A percentile compares a stretch with the other conserved stretches of the same genome.
Evolutionary conservation across 768 basidiomycete species (phyloP).

Genomic region (Clitopilus hobsonii): DNA sequence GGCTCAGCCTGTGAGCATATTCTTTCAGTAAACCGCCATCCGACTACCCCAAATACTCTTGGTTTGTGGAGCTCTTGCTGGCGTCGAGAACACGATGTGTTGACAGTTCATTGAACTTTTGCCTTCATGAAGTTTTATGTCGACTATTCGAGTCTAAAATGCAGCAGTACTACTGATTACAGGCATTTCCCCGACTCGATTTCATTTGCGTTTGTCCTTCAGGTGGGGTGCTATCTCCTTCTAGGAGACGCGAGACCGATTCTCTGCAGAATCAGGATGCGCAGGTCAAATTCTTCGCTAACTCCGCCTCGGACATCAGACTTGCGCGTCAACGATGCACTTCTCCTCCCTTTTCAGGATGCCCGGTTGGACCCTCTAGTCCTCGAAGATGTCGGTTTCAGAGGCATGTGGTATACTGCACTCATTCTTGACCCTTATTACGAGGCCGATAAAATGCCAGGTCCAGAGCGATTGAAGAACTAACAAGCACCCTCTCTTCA

Average conservation of each 20-base stretch:
- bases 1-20: too few species aligned
- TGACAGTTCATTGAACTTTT: slow-evolving; percentile 1
- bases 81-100: neutral
- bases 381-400: neutral
- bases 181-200: neutral
- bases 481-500: neutral
- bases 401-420: neutral
- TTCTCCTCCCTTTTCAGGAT: neutral
- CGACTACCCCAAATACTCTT: neutral
- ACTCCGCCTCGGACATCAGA: slow-evolving; percentile 1
- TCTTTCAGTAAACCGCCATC: neutral
- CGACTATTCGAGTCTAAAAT: neutral
- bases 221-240: slow-evolving; percentile 1
- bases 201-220: neutral
- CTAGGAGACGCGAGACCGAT: neutral
- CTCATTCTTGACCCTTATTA: neutral
- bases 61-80: neutral
- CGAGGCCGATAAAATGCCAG: slow-evolving; percentile 8
- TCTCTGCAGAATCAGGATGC: neutral
- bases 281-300: neutral
- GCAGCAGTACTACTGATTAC: neutral
- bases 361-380: neutral
- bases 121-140: neutral
- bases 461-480: too few species aligned
- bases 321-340: neutral